A percentile compares a stretch with the other conserved stretches of the same genome.
phyloP scores from a whole-genome alignment of 768 basidiomycete genomes.

The Tricholoma furcatifolium region DNA sequence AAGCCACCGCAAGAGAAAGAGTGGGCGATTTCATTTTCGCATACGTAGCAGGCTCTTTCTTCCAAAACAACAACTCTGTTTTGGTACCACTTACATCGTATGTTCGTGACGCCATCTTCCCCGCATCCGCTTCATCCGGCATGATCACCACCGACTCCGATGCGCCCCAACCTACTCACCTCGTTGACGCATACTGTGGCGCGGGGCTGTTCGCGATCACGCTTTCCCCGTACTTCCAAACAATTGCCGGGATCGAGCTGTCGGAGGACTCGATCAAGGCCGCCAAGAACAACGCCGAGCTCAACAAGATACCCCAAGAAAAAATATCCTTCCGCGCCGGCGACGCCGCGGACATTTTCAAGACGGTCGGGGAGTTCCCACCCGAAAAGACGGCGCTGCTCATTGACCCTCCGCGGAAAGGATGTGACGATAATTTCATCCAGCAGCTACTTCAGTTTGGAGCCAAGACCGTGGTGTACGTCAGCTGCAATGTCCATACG shows the following conservation, averaged over 20 bases:
- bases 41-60: slow-evolving; percentile 87
- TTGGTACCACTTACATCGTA: slow-evolving; percentile 82
- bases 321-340: slow-evolving; percentile 75
- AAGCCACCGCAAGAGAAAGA: slow-evolving; percentile 75
- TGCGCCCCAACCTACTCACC: slow-evolving; percentile 58
- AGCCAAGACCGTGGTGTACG: slow-evolving; percentile 75
- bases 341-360: slow-evolving; percentile 86
- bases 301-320: slow-evolving; percentile 56
- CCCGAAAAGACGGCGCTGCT: slow-evolving; percentile 64
- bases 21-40: slow-evolving; percentile 84
- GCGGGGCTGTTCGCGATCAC: slow-evolving; percentile 85
- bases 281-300: slow-evolving; percentile 62
- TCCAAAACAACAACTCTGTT: slow-evolving; percentile 98
- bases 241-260: slow-evolving; percentile 89
- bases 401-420: slow-evolving; percentile 93
- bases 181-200: slow-evolving; percentile 95
- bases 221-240: slow-evolving; percentile 70
- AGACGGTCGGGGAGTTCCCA: slow-evolving; percentile 63
- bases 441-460: slow-evolving; percentile 73
- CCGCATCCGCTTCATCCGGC: slow-evolving; percentile 10
- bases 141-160: slow-evolving; percentile 16
- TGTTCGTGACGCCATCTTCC: slow-evolving; percentile 73
- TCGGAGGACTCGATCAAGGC: slow-evolving; percentile 66
- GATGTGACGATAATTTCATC: slow-evolving; percentile 81
- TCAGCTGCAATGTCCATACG: slow-evolving; percentile 95